phyloP scores from a whole-genome alignment of 2,329 filamentous ascomycete genomes.

The Colletotrichum godetiae region DNA sequence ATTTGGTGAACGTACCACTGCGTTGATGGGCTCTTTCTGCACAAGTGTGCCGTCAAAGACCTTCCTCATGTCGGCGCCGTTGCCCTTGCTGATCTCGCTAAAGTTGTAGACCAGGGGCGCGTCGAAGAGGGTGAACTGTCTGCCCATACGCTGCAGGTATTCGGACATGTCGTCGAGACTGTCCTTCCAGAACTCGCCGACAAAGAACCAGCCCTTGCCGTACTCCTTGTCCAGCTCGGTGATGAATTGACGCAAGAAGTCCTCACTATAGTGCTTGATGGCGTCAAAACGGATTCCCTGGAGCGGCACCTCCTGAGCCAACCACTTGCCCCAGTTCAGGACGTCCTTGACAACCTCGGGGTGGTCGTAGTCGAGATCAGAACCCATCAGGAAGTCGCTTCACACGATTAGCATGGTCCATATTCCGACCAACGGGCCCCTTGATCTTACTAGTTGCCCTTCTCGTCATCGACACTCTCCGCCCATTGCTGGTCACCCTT shows the following conservation, averaged over 20 bases:
- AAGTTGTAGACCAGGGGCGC: constrained; percentile 77
- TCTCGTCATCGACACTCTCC: constrained; percentile 64
- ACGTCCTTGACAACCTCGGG: constrained; percentile 73
- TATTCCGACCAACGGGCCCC: constrained; percentile 69
- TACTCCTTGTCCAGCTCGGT: constrained; percentile 61
- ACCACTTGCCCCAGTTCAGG: constrained; percentile 75
- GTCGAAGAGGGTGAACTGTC: constrained; percentile 73
- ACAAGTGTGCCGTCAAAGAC: constrained; percentile 73
- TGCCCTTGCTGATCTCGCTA: constrained; percentile 65
- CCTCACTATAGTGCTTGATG: constrained; percentile 76
- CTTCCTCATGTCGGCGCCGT: constrained; percentile 69
- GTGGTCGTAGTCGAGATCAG: constrained; percentile 74
- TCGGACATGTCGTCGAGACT: constrained; percentile 46
- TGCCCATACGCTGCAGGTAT: constrained; percentile 58
- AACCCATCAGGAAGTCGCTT: constrained; percentile 78
- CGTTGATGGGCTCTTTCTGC: constrained; percentile 47
- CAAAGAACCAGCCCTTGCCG: constrained; percentile 50
- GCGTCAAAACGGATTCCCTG: constrained; percentile 78
- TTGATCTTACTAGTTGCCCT: constrained; percentile 68
- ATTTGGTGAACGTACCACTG: constrained; percentile 42
- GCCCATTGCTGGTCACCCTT: constrained; percentile 71
- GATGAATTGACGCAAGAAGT: constrained; percentile 76
- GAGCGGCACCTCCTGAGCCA: constrained; percentile 69
- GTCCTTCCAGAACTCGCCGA: constrained; percentile 54
- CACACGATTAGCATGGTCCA: constrained; percentile 59